phyloP scores from a whole-genome alignment of 2,329 filamentous ascomycete genomes.

The Fusarium heterosporum region DNA sequence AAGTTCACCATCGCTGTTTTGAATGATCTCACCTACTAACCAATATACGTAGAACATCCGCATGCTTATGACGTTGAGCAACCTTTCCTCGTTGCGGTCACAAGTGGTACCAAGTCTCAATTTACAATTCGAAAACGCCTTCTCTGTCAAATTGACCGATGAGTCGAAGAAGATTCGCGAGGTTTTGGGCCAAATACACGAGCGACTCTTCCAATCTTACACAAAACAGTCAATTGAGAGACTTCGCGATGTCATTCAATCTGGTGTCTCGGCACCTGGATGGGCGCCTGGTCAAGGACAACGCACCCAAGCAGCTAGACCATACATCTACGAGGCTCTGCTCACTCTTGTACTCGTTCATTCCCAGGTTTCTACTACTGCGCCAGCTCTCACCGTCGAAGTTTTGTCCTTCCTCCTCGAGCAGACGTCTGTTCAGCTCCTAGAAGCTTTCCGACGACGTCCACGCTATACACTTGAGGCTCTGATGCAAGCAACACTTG shows the following conservation, averaged over 20 bases:
- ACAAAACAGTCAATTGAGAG: constrained; percentile 79
- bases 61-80: constrained; percentile 93
- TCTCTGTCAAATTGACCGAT: constrained; percentile 93
- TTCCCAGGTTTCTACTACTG: constrained; percentile 86
- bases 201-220: constrained; percentile 91
- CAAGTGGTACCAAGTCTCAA: constrained; percentile 90
- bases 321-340: constrained; percentile 90
- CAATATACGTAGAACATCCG: constrained; percentile 76
- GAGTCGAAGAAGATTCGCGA: constrained; percentile 93
- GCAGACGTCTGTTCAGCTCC: constrained; percentile 81
- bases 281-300: constrained; percentile 73
- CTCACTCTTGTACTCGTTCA: constrained; percentile 90
- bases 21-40: constrained; percentile 38
- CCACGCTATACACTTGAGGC: constrained; percentile 79
- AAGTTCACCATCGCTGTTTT: constrained; percentile 46
- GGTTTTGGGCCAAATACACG: constrained; percentile 89
- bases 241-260: constrained; percentile 76
- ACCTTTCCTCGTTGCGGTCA: constrained; percentile 84
- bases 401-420: constrained; percentile 91
- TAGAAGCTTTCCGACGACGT: constrained; percentile 79
- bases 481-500: constrained; percentile 96
- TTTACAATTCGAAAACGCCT: constrained; percentile 90
- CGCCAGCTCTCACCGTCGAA: constrained; percentile 78
- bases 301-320: constrained; percentile 79
- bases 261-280: constrained; percentile 75